These are phyloP conservation scores for Podila minutissima DNA, from an alignment of 192 early-diverging fungal species.

Conservation along the genomic window DNA sequence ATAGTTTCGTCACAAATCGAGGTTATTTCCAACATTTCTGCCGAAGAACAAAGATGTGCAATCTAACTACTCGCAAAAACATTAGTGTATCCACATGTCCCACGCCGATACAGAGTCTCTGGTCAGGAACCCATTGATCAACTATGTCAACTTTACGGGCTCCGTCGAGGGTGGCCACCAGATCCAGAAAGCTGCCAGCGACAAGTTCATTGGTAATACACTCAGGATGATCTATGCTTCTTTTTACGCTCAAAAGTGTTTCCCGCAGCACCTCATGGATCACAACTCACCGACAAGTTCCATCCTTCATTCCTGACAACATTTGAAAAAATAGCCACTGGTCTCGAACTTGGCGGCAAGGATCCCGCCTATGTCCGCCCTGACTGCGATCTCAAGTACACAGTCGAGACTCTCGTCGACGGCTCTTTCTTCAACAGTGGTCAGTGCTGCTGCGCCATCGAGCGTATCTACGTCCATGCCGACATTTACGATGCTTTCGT, in stretches of 20 bases:
- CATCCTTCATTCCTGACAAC: neutral
- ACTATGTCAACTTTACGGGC: slow-evolving; percentile 83
- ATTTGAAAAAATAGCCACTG: slow-evolving; percentile 56
- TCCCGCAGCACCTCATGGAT: neutral
- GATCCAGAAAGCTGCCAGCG: slow-evolving; percentile 64
- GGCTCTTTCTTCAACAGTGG: slow-evolving; percentile 87
- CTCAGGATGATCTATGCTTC: neutral
- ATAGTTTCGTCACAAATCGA: neutral
- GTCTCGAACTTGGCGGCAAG: slow-evolving; percentile 87
- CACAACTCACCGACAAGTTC: neutral
- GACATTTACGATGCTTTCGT: slow-evolving; percentile 77
- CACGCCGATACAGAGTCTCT: slow-evolving; percentile 62
- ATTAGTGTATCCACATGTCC: slow-evolving; percentile 55
- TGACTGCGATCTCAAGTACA: slow-evolving; percentile 75
- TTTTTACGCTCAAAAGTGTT: too few species aligned
- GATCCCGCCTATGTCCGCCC: slow-evolving; percentile 84
- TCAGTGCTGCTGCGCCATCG: slow-evolving; percentile 85
- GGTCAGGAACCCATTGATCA: slow-evolving; percentile 65
- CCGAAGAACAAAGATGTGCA: neutral
- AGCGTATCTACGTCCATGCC: slow-evolving; percentile 83
- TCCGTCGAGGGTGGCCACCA: slow-evolving; percentile 76
- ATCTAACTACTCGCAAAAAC: slow-evolving; percentile 29
- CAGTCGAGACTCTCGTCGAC: slow-evolving; percentile 81
- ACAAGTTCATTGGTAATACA: slow-evolving; percentile 67
- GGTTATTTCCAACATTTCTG: neutral